These are phyloP conservation scores for Gymnopus androsaceus DNA, from an alignment of 1,284 basidiomycete genomes.

Conservation along the genomic window DNA sequence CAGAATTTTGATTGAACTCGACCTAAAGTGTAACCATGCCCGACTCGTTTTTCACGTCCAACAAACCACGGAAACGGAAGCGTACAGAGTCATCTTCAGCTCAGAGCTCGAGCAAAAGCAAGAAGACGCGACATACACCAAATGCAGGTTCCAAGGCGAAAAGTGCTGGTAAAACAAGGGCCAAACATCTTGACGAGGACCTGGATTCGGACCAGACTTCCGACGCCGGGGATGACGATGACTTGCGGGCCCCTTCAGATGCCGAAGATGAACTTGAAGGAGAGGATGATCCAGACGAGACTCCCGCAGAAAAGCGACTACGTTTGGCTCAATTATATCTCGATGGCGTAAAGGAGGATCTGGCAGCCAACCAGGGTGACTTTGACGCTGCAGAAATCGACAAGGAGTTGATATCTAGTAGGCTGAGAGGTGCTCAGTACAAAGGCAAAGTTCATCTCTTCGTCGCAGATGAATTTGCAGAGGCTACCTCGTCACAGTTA, in stretches of 20 bases:
- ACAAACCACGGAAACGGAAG: slow-evolving; percentile 19
- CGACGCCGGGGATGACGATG: slow-evolving; percentile 76
- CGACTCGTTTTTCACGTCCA: slow-evolving; percentile 20
- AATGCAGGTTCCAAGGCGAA: not conserved
- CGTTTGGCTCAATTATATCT: slow-evolving; percentile 91
- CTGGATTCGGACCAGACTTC: slow-evolving; percentile 65
- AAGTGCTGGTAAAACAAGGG: slow-evolving; percentile 4
- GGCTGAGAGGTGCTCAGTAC: slow-evolving; percentile 88
- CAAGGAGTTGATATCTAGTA: slow-evolving; percentile 85
- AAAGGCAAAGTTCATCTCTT: slow-evolving; percentile 85
- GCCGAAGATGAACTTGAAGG: slow-evolving; percentile 60
- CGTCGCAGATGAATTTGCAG: slow-evolving; percentile 62
- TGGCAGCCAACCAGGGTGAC: slow-evolving; percentile 68
- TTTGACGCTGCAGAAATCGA: slow-evolving; percentile 95
- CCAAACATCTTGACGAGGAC: slow-evolving; percentile 60
- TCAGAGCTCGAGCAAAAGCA: slow-evolving; percentile 3
- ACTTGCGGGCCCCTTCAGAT: slow-evolving; percentile 61
- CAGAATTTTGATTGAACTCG: not conserved
- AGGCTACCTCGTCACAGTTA: slow-evolving; percentile 45
- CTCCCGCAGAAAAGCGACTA: slow-evolving; percentile 91
- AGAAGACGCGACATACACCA: not conserved
- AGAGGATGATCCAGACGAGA: slow-evolving; percentile 87
- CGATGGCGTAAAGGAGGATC: slow-evolving; percentile 76
- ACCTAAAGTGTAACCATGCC: slow-evolving; percentile 10
- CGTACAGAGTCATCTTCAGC: slow-evolving; percentile 10